Evolutionary conservation across 768 basidiomycete species (phyloP).

Genomic region (Hygrophorus russula): DNA sequence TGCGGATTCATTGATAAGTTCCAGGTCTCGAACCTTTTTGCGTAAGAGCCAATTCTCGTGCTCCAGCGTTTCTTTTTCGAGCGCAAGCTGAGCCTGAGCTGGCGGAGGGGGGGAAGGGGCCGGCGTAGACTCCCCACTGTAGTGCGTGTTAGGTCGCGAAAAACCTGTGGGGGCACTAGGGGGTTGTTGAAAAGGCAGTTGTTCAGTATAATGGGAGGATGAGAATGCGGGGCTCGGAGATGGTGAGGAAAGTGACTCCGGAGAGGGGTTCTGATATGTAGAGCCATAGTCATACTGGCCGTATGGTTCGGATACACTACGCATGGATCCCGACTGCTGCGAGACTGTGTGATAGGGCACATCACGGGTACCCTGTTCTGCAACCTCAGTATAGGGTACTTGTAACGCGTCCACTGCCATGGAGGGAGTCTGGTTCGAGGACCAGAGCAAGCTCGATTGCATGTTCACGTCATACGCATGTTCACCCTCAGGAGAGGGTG

Average conservation of each 20-base stretch:
- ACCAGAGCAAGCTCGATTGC: constrained; percentile 4
- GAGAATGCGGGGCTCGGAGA: constrained; percentile 15
- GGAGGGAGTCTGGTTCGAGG: neutral
- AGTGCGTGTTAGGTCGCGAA: neutral
- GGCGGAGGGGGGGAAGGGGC: constrained; percentile 1
- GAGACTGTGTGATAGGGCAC: constrained; percentile 5
- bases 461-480: constrained; percentile 10
- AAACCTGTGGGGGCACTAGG: neutral
- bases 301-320: neutral
- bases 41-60: constrained; percentile 47
- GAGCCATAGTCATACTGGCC: constrained; percentile 16
- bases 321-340: neutral
- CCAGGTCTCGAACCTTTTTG: constrained; percentile 49
- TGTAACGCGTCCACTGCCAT: constrained; percentile 7
- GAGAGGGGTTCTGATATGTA: constrained; percentile 24
- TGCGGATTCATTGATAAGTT: constrained; percentile 43
- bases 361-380: constrained; percentile 3
- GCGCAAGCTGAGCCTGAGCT: constrained; percentile 10
- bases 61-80: constrained; percentile 21
- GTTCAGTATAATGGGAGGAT: constrained; percentile 15
- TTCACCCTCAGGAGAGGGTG: constrained; percentile 13
- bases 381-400: constrained; percentile 4
- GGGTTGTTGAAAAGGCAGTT: constrained; percentile 2
- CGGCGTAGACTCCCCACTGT: neutral
- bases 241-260: constrained; percentile 27